Conservation (phyloP, 805 yeast genomes). For the Candida chilensis region DNA sequence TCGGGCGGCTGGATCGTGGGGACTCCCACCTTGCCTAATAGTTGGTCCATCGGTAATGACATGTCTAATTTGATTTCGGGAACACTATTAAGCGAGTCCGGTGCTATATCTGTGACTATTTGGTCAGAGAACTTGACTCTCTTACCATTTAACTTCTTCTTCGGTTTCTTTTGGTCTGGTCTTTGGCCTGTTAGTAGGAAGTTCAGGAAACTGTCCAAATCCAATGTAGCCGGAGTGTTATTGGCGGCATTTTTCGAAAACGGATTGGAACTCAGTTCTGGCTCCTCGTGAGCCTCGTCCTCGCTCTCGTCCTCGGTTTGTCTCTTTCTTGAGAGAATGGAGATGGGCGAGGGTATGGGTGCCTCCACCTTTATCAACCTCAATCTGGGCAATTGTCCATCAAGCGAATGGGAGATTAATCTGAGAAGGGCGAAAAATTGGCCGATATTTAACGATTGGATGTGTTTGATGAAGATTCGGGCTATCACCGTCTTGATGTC, state of each 20-base stretch:
- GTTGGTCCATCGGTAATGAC: conserved; percentile 71
- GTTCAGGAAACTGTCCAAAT: conserved; percentile 79
- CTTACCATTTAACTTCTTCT: conserved; percentile 36
- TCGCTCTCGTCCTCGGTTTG: conserved; percentile 31
- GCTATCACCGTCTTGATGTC: conserved; percentile 39
- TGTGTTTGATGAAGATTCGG: conserved; percentile 39
- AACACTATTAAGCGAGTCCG: conserved; percentile 4
- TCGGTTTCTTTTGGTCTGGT: conserved; percentile 33
- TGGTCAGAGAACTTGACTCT: conserved; percentile 70
- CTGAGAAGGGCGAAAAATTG: conserved; percentile 86
- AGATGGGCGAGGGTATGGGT: conserved; percentile 69
- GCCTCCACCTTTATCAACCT: conserved; percentile 44
- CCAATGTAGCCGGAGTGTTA: conserved; percentile 27
- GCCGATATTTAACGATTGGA: conserved; percentile 66
- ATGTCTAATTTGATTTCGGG: conserved; percentile 35
- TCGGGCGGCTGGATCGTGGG: conserved; percentile 10
- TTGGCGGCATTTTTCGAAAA: conserved; percentile 2
- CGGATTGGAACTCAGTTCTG: conserved; percentile 5
- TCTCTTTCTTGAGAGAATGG: conserved; percentile 60
- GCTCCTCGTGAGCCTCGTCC: conserved; percentile 4
- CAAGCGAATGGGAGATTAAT: conserved; percentile 63
- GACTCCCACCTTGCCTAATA: conserved; percentile 35
- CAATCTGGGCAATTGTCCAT: conserved; percentile 44
- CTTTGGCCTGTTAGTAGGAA: conserved; percentile 76
- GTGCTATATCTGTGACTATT: conserved; percentile 30